Base-by-base conservation (phyloP, 768 basidiomycete species). In the Calvatia gigantea region DNA sequence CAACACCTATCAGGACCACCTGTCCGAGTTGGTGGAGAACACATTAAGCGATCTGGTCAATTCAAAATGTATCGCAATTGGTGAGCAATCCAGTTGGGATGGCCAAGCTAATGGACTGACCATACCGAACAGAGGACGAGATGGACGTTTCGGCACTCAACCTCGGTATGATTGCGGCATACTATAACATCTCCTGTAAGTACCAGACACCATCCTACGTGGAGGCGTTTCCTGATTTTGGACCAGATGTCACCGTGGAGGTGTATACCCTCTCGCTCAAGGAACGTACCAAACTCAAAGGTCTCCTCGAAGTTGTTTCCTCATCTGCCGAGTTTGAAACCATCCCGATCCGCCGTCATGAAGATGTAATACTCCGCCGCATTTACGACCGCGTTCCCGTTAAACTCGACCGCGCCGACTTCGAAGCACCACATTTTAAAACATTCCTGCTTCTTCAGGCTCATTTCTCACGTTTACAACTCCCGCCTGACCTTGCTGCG, bases 381-480 rank as follows among this genome's bases (percentile, higher is more conserved):
- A 91, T 97, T 58, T 98, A 98, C 67, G 94, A 98, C 66, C 91
- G 95, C 19, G 89, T 96, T 1, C 96, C 96, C 1, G 96, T 98
- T 75, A 98, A 98, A 73, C 80, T 98, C 38, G 87, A 91, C 46
- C 66, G 67, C 1, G 72, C 67, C 57, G 90, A 98, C 70, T 98
- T 93, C 70, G 92, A 94, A 65, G 89, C 91, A 14, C 97, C 96
- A 0, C 87, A 96, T 67, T 98, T 98, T 87, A 98, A 99, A 76
- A 94, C 95, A 0, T 97, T 96, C 86, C 79, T 98, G 28, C 83
- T 98, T 1, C 79, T 99, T 1, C 95, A 99, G 67, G 94, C 95
- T 0, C 96, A 98, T 74, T 99, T 98, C 74, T 93, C 91, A 1
- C 89, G 95, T 7, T 77, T 98, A 15, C 86, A 91, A 41, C 79